Base-by-base conservation (phyloP, 2,329 filamentous ascomycete species). In the Aspergillus sp. region DNA sequence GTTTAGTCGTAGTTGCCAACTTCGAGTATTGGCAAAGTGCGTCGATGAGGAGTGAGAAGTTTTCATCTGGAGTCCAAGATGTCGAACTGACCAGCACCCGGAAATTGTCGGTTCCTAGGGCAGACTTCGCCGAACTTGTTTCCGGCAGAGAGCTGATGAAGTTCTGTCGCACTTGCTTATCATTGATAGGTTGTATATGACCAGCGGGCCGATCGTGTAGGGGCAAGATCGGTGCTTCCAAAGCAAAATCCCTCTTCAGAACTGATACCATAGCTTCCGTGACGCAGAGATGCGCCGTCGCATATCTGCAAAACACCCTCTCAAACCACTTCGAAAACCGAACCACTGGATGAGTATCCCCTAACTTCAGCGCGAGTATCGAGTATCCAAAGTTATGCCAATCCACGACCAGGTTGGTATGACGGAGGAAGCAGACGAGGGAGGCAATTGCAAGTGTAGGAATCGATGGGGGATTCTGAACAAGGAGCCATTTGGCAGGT, bases 381-480 rank as follows among this genome's bases (percentile, higher is more conserved):
- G 89, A 91, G 77, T 91, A 95, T 57, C 91, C 93, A 68, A 96
- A 97, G 70, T 98, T 98, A 74, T 98, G 93, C 93, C 93, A 98
- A 73, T 98, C 93, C 47, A 97, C 86, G 51, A 97, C 77, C 3
- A 98, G 78, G 48, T 81, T 81, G 35, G 88, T 95, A 57, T 88
- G 85, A 44, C 93, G 84, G 44, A 95, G 67, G 57, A 83, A 80
- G 60, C 87, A 88, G 43, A 88, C 76, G 3, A 90, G 52, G 19
- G 84, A 76, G 13, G 88, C 86, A 33, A 96, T 74, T 45, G 85
- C 80, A 19, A 98, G 80, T 0, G 90, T 95, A 0, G 93, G 93
- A 50, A 97, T 95, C 0, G 91, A 93, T 0, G 93, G 93, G 5
- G 93, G 93, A 59, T 97, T 98, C 78, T 88, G 86, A 19, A 96